Evolutionary conservation across 192 early-diverging fungal genomes (phyloP).

Genomic region (Coemansia umbellata): DNA sequence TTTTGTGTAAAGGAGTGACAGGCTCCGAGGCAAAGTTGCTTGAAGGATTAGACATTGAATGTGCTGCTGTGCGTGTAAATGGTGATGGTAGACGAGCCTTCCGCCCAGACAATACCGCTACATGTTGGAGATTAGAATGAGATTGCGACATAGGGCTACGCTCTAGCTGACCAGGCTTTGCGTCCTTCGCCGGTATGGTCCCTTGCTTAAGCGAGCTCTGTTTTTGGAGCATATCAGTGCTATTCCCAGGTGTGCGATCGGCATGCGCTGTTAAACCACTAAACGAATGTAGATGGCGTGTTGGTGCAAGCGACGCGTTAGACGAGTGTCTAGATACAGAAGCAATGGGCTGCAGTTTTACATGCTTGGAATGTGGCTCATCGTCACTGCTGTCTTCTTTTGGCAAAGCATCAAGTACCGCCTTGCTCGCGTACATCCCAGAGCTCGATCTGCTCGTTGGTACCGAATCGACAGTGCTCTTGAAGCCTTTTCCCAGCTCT

Average conservation of each 20-base stretch:
- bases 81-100: slow-evolving; percentile 19
- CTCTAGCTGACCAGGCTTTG: slow-evolving; percentile 4
- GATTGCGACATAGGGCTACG: slow-evolving; percentile 31
- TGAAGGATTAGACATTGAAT: slow-evolving; percentile 11
- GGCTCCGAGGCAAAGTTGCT: slow-evolving; percentile 27
- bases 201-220: neutral
- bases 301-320: slow-evolving; percentile 9
- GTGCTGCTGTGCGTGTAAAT: slow-evolving; percentile 7
- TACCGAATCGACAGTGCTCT: slow-evolving; percentile 7
- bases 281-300: neutral
- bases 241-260: neutral
- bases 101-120: neutral
- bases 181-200: neutral
- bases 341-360: neutral
- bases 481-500: no score
- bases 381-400: slow-evolving; percentile 25
- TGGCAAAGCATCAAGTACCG: slow-evolving; percentile 15
- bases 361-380: slow-evolving; percentile 8
- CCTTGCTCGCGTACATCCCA: slow-evolving; percentile 35
- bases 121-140: slow-evolving; percentile 45
- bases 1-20: slow-evolving; percentile 15
- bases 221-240: neutral
- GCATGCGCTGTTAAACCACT: neutral
- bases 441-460: slow-evolving; percentile 44
- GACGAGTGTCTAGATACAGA: slow-evolving; percentile 1